Conservation (phyloP, 352 stramenopile genomes). For the Globisporangium orthogonon region DNA sequence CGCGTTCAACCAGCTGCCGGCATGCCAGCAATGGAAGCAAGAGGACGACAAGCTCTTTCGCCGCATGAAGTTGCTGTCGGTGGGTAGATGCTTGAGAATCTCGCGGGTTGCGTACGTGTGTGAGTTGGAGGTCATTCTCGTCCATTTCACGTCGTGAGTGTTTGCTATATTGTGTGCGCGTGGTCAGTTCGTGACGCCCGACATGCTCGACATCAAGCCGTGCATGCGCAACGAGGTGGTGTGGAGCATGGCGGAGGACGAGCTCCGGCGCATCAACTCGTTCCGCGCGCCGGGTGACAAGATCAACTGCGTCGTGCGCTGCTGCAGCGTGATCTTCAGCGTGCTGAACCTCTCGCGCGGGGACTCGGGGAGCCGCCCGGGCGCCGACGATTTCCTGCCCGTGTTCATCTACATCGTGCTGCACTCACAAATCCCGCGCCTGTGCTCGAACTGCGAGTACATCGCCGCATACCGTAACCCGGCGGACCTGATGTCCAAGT, state of each 20-base stretch:
- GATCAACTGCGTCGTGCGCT: constrained; percentile 86
- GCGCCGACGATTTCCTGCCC: constrained; percentile 88
- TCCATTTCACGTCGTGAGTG: no score
- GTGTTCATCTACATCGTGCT: constrained; percentile 92
- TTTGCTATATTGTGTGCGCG: neutral
- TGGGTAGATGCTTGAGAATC: constrained; percentile 16
- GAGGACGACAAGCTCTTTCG: constrained; percentile 68
- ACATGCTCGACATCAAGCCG: constrained; percentile 89
- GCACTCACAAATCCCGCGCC: constrained; percentile 80
- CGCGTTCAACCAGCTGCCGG: constrained; percentile 62
- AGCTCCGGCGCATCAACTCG: constrained; percentile 86
- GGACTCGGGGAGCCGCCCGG: constrained; percentile 54
- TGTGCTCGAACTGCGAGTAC: constrained; percentile 90
- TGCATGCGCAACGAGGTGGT: constrained; percentile 89
- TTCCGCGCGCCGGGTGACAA: constrained; percentile 86
- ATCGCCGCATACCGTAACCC: constrained; percentile 87
- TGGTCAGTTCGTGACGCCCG: constrained; percentile 64
- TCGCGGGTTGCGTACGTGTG: no score
- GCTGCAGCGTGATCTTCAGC: constrained; percentile 88
- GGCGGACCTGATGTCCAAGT: constrained; percentile 89
- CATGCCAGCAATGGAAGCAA: constrained; percentile 57
- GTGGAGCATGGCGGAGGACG: constrained; percentile 84
- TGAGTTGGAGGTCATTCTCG: no score
- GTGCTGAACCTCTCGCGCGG: constrained; percentile 78
- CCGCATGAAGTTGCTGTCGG: constrained; percentile 80